A percentile compares a stretch with the other conserved stretches of the same genome.
Evolutionary conservation across 805 yeast genomes (phyloP).

Genomic region (Metschnikowia bowlesiae): DNA sequence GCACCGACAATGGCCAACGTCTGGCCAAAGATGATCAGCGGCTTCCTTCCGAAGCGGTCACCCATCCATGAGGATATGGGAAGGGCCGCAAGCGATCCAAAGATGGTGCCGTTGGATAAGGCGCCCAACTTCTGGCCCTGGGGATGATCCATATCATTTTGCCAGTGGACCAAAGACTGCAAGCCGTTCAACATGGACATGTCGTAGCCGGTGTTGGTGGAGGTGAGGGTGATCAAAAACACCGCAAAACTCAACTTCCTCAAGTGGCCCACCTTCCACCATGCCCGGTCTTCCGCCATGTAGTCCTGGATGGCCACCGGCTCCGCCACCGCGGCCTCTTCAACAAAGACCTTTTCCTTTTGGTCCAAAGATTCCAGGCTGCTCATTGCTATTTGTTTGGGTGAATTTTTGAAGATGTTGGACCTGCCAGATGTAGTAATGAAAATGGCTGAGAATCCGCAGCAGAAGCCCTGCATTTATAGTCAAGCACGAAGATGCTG

Average conservation of each 20-base stretch:
- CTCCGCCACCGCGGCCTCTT: background rate
- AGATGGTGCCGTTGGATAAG: slow-evolving; percentile 19
- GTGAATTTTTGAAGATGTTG: too few species aligned
- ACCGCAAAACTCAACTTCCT: slow-evolving; percentile 33
- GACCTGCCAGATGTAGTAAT: too few species aligned
- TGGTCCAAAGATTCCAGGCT: slow-evolving; percentile 1
- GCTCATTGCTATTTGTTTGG: background rate
- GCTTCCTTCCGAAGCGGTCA: slow-evolving; percentile 42
- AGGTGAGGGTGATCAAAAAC: slow-evolving; percentile 40
- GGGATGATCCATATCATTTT: slow-evolving; percentile 27
- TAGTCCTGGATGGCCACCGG: slow-evolving; percentile 10
- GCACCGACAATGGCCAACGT: slow-evolving; percentile 29
- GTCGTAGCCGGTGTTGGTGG: slow-evolving; percentile 38
- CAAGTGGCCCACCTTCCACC: slow-evolving; percentile 37
- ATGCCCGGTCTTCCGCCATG: slow-evolving; percentile 18
- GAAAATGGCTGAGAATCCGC: too few species aligned
- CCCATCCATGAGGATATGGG: slow-evolving; percentile 15
- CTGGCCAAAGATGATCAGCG: slow-evolving; percentile 26
- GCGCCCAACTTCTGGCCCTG: slow-evolving; percentile 22
- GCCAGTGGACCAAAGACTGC: slow-evolving; percentile 43
- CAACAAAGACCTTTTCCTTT: background rate
- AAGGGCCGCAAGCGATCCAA: slow-evolving; percentile 36
- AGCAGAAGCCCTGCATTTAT: too few species aligned
- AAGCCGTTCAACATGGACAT: slow-evolving; percentile 44
- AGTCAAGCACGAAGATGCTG: too few species aligned